Evolutionary conservation across 805 yeast species (phyloP).

Genomic region (Geotrichum ghanense): DNA sequence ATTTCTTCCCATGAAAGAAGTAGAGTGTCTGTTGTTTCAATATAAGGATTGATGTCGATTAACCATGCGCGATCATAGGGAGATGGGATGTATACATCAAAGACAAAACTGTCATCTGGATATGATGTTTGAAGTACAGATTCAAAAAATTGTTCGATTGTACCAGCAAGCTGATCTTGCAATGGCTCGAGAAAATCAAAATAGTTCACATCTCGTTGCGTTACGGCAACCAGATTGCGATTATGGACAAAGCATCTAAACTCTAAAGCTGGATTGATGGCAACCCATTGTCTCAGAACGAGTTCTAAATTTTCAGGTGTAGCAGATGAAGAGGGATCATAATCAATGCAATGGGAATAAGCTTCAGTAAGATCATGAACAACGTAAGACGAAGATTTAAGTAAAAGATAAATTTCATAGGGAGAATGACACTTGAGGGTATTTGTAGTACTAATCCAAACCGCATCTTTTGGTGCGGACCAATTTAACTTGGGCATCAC

Average conservation of each 20-base stretch:
- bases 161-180: conserved; percentile 33
- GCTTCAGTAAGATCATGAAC: conserved; percentile 74
- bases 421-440: conserved; percentile 59
- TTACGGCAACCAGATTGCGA: conserved; percentile 52
- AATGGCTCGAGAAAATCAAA: conserved; percentile 57
- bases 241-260: conserved; percentile 75
- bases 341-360: conserved; percentile 22
- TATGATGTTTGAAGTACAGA: conserved; percentile 36
- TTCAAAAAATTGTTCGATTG: conserved; percentile 46
- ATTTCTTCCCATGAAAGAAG: conserved; percentile 82
- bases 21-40: conserved; percentile 65
- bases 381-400: conserved; percentile 81
- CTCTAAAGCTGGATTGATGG: conserved; percentile 80
- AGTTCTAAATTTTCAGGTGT: conserved; percentile 37
- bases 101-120: conserved; percentile 46
- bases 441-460: conserved; percentile 79
- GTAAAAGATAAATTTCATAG: conserved; percentile 64
- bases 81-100: conserved; percentile 76
- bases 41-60: conserved; percentile 80
- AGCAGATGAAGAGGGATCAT: conserved; percentile 17
- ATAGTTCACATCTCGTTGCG: conserved; percentile 80
- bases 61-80: conserved; percentile 56
- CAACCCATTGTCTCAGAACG: conserved; percentile 72
- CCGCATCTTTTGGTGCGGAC: conserved; percentile 94
- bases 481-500: conserved; percentile 89